Evolutionary conservation across 805 yeast genomes (phyloP).

Genomic region (Saccharomycopsis sp.): DNA sequence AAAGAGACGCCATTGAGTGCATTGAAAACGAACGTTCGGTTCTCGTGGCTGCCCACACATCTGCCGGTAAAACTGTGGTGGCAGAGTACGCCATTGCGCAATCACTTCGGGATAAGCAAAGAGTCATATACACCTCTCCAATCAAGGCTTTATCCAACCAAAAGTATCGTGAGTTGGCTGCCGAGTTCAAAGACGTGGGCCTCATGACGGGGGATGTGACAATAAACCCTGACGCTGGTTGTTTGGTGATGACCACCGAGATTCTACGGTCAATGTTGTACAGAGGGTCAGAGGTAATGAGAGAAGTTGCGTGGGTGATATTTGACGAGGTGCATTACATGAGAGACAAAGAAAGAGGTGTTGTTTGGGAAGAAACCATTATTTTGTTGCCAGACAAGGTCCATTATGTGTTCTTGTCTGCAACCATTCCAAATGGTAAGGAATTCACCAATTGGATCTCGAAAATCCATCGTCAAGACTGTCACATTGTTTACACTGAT

Average conservation of each 20-base stretch:
- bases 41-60: conserved; percentile 93
- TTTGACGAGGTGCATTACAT: conserved; percentile 98
- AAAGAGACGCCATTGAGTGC: conserved; percentile 92
- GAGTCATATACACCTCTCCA: conserved; percentile 93
- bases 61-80: conserved; percentile 96
- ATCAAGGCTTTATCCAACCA: conserved; percentile 92
- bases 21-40: conserved; percentile 93
- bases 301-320: conserved; percentile 98
- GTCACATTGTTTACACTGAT: conserved; percentile 97
- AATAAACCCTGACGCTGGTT: conserved; percentile 95
- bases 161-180: conserved; percentile 82
- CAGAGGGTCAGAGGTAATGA: conserved; percentile 94
- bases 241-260: conserved; percentile 98
- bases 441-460: conserved; percentile 99
- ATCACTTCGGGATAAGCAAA: conserved; percentile 80
- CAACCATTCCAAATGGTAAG: conserved; percentile 96
- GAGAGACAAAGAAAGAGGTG: conserved; percentile 97
- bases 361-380: conserved; percentile 99
- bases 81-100: conserved; percentile 97
- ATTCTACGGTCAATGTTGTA: conserved; percentile 94
- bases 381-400: conserved; percentile 94
- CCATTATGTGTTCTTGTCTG: conserved; percentile 85
- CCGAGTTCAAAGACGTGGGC: conserved; percentile 95
- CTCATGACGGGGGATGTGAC: conserved; percentile 99
- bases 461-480: conserved; percentile 89